phyloP scores from a whole-genome alignment of 177 flowering plant genomes.

The Vitis hybrid region DNA sequence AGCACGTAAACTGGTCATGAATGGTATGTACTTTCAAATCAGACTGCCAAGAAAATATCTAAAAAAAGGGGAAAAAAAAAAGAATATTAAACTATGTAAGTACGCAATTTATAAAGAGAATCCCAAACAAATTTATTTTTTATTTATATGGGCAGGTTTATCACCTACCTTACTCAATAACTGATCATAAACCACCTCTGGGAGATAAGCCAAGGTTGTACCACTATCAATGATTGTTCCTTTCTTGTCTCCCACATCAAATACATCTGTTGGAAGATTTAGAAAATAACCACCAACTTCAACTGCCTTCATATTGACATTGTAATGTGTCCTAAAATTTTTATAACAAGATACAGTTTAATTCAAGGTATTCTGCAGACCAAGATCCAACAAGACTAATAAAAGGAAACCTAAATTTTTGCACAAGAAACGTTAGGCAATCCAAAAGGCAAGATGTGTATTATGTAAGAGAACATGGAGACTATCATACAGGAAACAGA shows the following conservation, averaged over 20 bases:
- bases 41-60: constrained; percentile 65
- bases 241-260: constrained; percentile 54
- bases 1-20: constrained; percentile 62
- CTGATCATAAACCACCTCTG: constrained; percentile 64
- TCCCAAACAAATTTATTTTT: not conserved
- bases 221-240: constrained; percentile 97
- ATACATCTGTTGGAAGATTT: constrained; percentile 58
- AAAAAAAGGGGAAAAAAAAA: constrained; percentile 4
- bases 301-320: constrained; percentile 74
- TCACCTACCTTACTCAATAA: constrained; percentile 58
- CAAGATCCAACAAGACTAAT: constrained; percentile 4
- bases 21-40: constrained; percentile 45
- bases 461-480: not conserved
- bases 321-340: constrained; percentile 77
- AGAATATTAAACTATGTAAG: not conserved
- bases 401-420: not conserved
- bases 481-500: not conserved
- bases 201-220: constrained; percentile 95
- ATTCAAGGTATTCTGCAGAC: constrained; percentile 6
- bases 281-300: constrained; percentile 65
- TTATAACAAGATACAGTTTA: constrained; percentile 9
- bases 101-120: not conserved
- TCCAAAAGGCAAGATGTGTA: not conserved
- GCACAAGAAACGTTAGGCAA: not conserved
- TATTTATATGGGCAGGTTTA: not conserved